Evolutionary conservation across 768 basidiomycete species (phyloP), one percentile per base, ranked within the genome.

Genomic region (Pleurotus tuoliensis): DNA sequence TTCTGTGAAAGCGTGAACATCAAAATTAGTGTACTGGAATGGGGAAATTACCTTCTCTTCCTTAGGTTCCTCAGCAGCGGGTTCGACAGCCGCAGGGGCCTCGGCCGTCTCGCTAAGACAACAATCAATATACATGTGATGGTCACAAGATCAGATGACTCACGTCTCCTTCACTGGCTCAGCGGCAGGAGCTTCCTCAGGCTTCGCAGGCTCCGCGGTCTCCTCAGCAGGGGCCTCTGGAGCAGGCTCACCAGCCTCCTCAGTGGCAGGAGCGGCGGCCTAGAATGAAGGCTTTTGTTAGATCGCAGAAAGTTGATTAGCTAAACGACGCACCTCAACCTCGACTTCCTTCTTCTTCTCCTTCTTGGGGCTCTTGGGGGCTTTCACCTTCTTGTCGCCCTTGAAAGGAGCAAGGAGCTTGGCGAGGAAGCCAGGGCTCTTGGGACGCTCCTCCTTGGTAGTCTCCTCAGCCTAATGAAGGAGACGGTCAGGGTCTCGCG

Each of bases 381-480:
- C 75, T 76, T 85, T 85, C 50, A 67, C 70, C 72, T 85, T 83
- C 78, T 86, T 82, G 65, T 76, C 78, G 61, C 71, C 76, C 76
- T 90, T 91, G 81, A 93, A 86, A 41, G 88, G 82, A 25, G 85
- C 84, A 58, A 95, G 84, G 59, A 95, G 74, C 73, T 88, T 94
- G 63, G 84, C 68, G 56, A 95, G 78, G 62, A 94, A 66, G 52
- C 82, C 74, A 15, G 90, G 90, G 74, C 89, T 91, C 83, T 86
- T 90, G 64, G 90, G 88, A 63, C 81, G 80, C 39, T 90, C 86
- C 62, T 91, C 86, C 78, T 90, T 91, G 82, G 87, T 86, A 27
- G 74, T 69, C 47, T 70, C 56, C 59, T 80, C 76, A 51, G 76
- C 74, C 67, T 87, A 76, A 37, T 37, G 16, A 24, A 13, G 43